Evolutionary conservation across 1,284 basidiomycete genomes (phyloP).

Genomic region (Leccinum colubrinum): DNA sequence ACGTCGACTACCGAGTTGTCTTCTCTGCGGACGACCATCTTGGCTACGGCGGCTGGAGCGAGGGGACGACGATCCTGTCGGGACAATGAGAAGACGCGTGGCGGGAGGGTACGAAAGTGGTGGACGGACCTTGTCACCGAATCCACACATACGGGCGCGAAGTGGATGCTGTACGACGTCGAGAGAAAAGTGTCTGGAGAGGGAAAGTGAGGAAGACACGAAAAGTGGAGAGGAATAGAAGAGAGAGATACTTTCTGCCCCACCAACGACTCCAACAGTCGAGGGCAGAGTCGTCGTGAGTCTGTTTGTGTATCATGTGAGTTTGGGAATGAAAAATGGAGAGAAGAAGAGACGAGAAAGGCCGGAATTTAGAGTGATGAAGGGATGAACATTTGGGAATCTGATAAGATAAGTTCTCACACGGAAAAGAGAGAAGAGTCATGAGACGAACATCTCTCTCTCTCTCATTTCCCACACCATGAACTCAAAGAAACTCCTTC

Average conservation of each 20-base stretch:
- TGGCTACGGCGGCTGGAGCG: constrained; percentile 85
- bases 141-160: constrained; percentile 90
- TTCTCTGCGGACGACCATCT: constrained; percentile 69
- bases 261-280: constrained; percentile 61
- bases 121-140: constrained; percentile 82
- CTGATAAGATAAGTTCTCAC: constrained; percentile 35
- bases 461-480: constrained; percentile 29
- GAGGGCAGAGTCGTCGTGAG: constrained; percentile 35
- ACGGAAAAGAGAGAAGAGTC: too few relatives aligned
- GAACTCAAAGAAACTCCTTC: constrained; percentile 53
- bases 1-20: constrained; percentile 71
- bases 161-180: constrained; percentile 85
- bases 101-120: background rate
- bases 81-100: constrained; percentile 10
- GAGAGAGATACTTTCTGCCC: constrained; percentile 50
- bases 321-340: constrained; percentile 1
- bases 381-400: constrained; percentile 18
- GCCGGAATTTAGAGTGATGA: constrained; percentile 16
- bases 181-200: constrained; percentile 72
- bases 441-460: constrained; percentile 5
- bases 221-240: background rate
- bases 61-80: constrained; percentile 83
- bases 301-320: constrained; percentile 59
- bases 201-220: constrained; percentile 1
- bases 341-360: background rate